A percentile compares a stretch with the other conserved stretches of the same genome.
These are phyloP conservation scores for Sphagnurus paluster DNA, from an alignment of 1,284 basidiomycete genomes.

Conservation along the genomic window DNA sequence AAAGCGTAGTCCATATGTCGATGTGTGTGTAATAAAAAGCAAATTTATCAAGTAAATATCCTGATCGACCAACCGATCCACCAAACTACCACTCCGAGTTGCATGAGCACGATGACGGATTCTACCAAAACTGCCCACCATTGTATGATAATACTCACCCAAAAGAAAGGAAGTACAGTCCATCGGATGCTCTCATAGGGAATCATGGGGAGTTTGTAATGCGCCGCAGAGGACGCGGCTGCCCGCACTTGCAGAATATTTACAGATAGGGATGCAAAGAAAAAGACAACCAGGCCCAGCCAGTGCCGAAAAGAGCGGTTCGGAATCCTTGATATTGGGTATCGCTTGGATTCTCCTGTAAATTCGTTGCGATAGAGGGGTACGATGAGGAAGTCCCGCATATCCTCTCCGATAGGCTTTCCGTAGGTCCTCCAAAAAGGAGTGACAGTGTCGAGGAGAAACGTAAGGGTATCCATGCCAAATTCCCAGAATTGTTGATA, in stretches of 20 bases:
- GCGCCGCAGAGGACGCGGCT: slow-evolving; percentile 47
- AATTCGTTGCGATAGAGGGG: slow-evolving; percentile 80
- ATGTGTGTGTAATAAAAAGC: background rate
- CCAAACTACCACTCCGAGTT: slow-evolving; percentile 61
- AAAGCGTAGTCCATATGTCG: slow-evolving; percentile 2
- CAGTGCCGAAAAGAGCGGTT: slow-evolving; percentile 65
- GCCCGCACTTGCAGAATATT: slow-evolving; percentile 54
- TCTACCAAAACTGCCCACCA: slow-evolving; percentile 63
- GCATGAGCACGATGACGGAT: slow-evolving; percentile 50
- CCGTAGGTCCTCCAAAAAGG: slow-evolving; percentile 79
- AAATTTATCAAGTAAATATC: slow-evolving; percentile 18
- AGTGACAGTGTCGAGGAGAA: slow-evolving; percentile 69
- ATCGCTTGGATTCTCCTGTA: slow-evolving; percentile 70
- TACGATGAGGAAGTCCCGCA: slow-evolving; percentile 76
- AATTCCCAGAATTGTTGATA: slow-evolving; percentile 78
- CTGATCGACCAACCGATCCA: slow-evolving; percentile 70
- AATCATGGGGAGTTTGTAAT: slow-evolving; percentile 56
- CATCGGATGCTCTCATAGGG: slow-evolving; percentile 59
- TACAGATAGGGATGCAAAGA: slow-evolving; percentile 42
- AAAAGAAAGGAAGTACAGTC: slow-evolving; percentile 59
- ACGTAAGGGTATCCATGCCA: slow-evolving; percentile 70
- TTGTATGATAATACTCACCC: slow-evolving; percentile 55
- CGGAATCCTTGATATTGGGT: slow-evolving; percentile 58
- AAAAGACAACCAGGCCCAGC: slow-evolving; percentile 57
- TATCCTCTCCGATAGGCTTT: slow-evolving; percentile 72